A percentile compares a stretch with the other conserved stretches of the same genome.
Conservation (phyloP, 805 yeast genomes). For the Candida ulmi region DNA sequence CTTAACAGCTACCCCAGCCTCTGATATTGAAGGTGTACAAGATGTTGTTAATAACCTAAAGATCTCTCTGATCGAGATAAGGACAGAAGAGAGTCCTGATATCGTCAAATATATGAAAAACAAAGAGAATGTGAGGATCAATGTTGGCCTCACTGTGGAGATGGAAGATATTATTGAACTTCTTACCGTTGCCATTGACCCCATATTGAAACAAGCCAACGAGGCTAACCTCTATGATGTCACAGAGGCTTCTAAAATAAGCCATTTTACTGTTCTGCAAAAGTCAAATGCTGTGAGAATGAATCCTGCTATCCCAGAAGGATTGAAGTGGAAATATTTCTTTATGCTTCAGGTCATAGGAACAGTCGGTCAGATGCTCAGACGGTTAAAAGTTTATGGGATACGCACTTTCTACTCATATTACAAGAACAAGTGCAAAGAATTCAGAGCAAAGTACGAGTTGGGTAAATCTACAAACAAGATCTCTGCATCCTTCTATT, state of each 20-base stretch:
- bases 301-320: slow-evolving; percentile 56
- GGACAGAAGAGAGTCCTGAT: slow-evolving; percentile 83
- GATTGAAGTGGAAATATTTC: slow-evolving; percentile 67
- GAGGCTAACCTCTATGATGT: slow-evolving; percentile 57
- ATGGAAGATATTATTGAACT: slow-evolving; percentile 50
- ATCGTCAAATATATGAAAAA: slow-evolving; percentile 71
- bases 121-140: slow-evolving; percentile 54
- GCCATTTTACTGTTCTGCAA: slow-evolving; percentile 67
- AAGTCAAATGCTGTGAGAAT: slow-evolving; percentile 52
- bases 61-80: slow-evolving; percentile 74
- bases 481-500: slow-evolving; percentile 56
- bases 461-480: slow-evolving; percentile 60
- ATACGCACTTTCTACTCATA: slow-evolving; percentile 68
- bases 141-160: slow-evolving; percentile 47
- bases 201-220: slow-evolving; percentile 59
- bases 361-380: slow-evolving; percentile 65
- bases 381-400: slow-evolving; percentile 77
- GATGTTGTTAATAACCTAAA: slow-evolving; percentile 67
- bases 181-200: slow-evolving; percentile 59
- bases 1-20: slow-evolving; percentile 93
- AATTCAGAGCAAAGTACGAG: slow-evolving; percentile 53
- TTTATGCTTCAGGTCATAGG: slow-evolving; percentile 58
- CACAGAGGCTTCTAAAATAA: slow-evolving; percentile 61
- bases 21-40: slow-evolving; percentile 84
- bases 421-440: slow-evolving; percentile 51